These are phyloP conservation scores for Russula griseocarnosa DNA, from an alignment of 768 basidiomycete species.

Conservation along the genomic window DNA sequence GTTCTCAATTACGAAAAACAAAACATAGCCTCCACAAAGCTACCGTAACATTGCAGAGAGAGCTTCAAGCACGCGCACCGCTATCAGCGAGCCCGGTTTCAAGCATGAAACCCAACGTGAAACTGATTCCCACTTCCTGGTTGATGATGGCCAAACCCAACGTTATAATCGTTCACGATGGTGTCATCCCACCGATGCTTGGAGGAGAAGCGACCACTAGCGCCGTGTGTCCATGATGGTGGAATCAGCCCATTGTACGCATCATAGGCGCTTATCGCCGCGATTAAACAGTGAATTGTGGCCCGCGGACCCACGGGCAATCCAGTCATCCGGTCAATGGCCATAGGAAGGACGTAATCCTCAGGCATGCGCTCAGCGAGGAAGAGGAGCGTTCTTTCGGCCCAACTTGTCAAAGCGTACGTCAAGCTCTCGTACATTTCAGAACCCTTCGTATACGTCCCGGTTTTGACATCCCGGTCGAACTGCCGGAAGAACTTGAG, in stretches of 20 bases:
- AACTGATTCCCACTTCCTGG: not conserved
- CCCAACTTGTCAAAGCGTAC: not conserved
- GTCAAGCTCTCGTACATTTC: conserved; percentile 7
- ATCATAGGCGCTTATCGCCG: not conserved
- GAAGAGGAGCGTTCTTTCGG: conserved; percentile 8
- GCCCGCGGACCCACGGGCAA: conserved; percentile 7
- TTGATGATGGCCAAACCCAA: not conserved
- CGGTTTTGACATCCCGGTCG: not conserved
- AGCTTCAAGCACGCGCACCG: not conserved
- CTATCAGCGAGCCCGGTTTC: not conserved
- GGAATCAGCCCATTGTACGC: conserved; percentile 14
- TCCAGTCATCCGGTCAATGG: not conserved
- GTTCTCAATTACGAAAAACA: not conserved
- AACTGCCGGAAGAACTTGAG: conserved; percentile 19
- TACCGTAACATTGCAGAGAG: not conserved
- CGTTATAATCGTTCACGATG: not conserved
- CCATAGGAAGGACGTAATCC: conserved; percentile 11
- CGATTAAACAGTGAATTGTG: not conserved
- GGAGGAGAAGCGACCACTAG: not conserved
- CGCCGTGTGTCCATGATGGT: conserved; percentile 7
- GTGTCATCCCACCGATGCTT: not conserved
- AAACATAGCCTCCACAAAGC: not conserved
- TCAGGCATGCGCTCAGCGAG: conserved; percentile 9
- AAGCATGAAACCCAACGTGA: not conserved
- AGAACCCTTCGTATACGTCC: conserved; percentile 8